Evolutionary conservation across 148 eudicot species (phyloP).

Genomic region (Rhododendron williamsianum): DNA sequence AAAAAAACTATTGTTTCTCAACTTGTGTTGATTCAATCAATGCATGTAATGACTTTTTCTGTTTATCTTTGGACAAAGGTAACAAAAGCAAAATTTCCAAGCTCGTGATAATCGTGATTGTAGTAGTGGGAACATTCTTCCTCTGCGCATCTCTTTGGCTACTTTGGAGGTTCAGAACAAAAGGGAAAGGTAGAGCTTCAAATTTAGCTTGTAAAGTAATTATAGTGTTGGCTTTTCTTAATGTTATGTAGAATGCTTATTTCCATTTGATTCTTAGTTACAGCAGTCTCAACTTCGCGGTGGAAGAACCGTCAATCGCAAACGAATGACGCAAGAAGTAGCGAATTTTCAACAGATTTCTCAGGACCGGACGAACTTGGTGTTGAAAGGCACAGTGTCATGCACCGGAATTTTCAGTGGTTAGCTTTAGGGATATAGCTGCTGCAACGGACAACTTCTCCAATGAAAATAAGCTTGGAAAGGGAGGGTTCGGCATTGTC

Average conservation of each 20-base stretch:
- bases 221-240: not conserved
- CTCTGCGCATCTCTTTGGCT: slow-evolving; percentile 24
- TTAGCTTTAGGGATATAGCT: slow-evolving; percentile 32
- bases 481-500: slow-evolving; percentile 72
- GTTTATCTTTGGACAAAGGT: slow-evolving; percentile 17
- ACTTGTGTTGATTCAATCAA: not conserved
- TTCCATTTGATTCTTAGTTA: not conserved
- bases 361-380: slow-evolving; percentile 23
- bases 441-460: slow-evolving; percentile 45
- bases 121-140: slow-evolving; percentile 17
- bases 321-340: slow-evolving; percentile 15
- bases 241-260: not conserved
- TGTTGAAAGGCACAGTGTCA: slow-evolving; percentile 25
- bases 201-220: not conserved
- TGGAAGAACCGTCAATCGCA: slow-evolving; percentile 16
- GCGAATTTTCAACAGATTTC: slow-evolving; percentile 23
- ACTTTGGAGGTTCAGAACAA: slow-evolving; percentile 23
- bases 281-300: not conserved
- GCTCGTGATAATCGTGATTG: slow-evolving; percentile 23
- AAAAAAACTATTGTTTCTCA: not conserved
- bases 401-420: slow-evolving; percentile 29
- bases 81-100: slow-evolving; percentile 9
- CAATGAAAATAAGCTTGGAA: slow-evolving; percentile 46
- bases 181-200: slow-evolving; percentile 28
- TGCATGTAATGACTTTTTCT: not conserved